phyloP scores from a whole-genome alignment of 1,139 yeast species.

The Suhomyces yuchorum region DNA sequence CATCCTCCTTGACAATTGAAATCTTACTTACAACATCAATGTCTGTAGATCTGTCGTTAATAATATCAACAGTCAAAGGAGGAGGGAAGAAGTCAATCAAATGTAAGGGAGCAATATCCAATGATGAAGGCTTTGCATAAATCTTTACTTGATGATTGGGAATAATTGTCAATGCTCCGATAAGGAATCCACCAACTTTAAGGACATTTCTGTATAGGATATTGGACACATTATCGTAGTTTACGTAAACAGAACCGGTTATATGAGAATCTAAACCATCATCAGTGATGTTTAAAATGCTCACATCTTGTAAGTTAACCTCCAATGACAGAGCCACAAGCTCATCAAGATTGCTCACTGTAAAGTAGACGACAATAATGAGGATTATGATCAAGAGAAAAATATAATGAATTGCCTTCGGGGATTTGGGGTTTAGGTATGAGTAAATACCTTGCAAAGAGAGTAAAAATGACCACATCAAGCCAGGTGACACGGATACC shows the following conservation, averaged over 20 bases:
- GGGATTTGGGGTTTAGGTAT: conserved; percentile 18
- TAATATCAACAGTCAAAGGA: conserved; percentile 25
- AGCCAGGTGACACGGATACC: conserved; percentile 1
- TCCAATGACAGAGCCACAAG: conserved; percentile 23
- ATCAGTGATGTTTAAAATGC: conserved; percentile 26
- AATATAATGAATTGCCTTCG: conserved; percentile 18
- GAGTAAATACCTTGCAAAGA: background rate
- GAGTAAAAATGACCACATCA: background rate
- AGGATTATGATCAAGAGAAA: conserved; percentile 20
- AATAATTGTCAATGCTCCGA: conserved; percentile 28
- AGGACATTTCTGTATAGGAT: conserved; percentile 24
- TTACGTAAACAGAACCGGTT: conserved; percentile 26
- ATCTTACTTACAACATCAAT: conserved; percentile 31
- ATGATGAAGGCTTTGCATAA: conserved; percentile 23
- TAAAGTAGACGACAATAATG: conserved; percentile 21
- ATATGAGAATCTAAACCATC: conserved; percentile 29
- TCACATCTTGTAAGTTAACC: conserved; percentile 22
- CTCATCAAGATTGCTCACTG: conserved; percentile 19
- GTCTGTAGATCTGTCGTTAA: conserved; percentile 25
- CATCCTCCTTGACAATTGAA: conserved; percentile 22
- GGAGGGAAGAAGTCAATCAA: conserved; percentile 31
- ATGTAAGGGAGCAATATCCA: conserved; percentile 23
- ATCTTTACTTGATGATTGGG: conserved; percentile 28
- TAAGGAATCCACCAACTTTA: conserved; percentile 22
- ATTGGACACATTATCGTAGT: conserved; percentile 28